phyloP scores from a whole-genome alignment of 148 eudicot genomes.

The Diospyros kaki region DNA sequence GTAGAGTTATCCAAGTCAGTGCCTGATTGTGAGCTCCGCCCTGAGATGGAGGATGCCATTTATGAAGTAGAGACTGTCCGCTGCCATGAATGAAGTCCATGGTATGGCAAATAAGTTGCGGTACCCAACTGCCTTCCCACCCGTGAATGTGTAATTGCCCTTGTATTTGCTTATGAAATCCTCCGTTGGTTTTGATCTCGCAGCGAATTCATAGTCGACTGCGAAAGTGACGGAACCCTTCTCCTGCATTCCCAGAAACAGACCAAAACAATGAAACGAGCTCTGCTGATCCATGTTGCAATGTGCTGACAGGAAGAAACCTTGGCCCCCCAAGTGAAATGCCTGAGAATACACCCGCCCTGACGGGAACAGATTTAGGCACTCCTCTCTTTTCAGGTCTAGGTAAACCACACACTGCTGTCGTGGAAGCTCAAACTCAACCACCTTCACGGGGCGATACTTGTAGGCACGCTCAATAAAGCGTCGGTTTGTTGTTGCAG shows the following conservation, averaged over 20 bases:
- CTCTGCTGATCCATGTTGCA: slow-evolving; percentile 75
- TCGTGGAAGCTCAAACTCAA: slow-evolving; percentile 48
- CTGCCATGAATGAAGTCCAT: slow-evolving; percentile 61
- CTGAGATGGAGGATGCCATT: slow-evolving; percentile 58
- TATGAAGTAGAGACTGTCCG: slow-evolving; percentile 56
- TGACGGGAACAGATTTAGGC: slow-evolving; percentile 39
- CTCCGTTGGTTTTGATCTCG: slow-evolving; percentile 39
- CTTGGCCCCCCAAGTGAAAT: slow-evolving; percentile 65
- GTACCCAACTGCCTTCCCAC: slow-evolving; percentile 72
- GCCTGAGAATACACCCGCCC: slow-evolving; percentile 69
- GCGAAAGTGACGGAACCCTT: slow-evolving; percentile 53
- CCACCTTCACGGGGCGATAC: slow-evolving; percentile 52
- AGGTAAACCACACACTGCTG: slow-evolving; percentile 66
- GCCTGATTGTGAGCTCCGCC: slow-evolving; percentile 58
- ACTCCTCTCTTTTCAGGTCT: slow-evolving; percentile 60
- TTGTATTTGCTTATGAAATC: slow-evolving; percentile 45
- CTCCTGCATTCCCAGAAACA: slow-evolving; percentile 79
- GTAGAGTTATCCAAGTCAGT: slow-evolving; percentile 9
- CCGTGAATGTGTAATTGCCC: slow-evolving; percentile 59
- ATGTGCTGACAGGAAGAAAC: slow-evolving; percentile 69
- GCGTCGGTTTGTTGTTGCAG: slow-evolving; percentile 26
- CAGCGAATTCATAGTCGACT: slow-evolving; percentile 63
- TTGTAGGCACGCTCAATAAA: slow-evolving; percentile 56
- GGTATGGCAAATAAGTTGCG: slow-evolving; percentile 53
- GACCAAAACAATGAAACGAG: slow-evolving; percentile 59